Conservation (phyloP, 441 rosid genomes). For the Adansonia grandidieri region DNA sequence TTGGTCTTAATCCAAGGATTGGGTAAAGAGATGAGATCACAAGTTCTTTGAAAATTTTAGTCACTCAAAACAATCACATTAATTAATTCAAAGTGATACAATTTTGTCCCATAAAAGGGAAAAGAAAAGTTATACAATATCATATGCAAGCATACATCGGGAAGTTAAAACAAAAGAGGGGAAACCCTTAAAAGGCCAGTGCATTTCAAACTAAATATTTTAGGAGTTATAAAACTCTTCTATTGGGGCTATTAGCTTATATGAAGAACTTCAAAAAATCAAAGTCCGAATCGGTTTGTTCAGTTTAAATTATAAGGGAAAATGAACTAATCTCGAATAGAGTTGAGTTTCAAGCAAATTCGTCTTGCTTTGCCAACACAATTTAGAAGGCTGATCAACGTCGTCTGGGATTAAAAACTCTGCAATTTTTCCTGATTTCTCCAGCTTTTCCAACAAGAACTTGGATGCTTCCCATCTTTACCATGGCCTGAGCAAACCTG, state of each 20-base stretch:
- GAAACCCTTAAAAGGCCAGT: not conserved
- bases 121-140: not conserved
- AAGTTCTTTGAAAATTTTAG: not conserved
- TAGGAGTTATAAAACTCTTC: not conserved
- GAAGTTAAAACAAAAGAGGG: not conserved
- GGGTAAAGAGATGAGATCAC: not conserved
- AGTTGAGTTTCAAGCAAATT: not conserved
- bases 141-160: not conserved
- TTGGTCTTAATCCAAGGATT: not conserved
- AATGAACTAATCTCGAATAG: not conserved
- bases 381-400: not conserved
- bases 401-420: slow-evolving; percentile 25
- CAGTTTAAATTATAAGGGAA: not conserved
- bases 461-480: slow-evolving; percentile 48
- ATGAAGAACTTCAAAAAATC: not conserved
- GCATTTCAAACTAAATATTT: not conserved
- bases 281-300: not conserved
- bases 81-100: not conserved
- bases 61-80: slow-evolving; percentile 1
- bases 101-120: not conserved
- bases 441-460: slow-evolving; percentile 55
- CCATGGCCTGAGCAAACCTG: slow-evolving; percentile 51
- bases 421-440: slow-evolving; percentile 53
- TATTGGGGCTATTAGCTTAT: not conserved
- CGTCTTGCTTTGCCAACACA: not conserved